Evolutionary conservation across 352 stramenopile genomes (phyloP).

Genomic region (Pythium aphanidermatum): DNA sequence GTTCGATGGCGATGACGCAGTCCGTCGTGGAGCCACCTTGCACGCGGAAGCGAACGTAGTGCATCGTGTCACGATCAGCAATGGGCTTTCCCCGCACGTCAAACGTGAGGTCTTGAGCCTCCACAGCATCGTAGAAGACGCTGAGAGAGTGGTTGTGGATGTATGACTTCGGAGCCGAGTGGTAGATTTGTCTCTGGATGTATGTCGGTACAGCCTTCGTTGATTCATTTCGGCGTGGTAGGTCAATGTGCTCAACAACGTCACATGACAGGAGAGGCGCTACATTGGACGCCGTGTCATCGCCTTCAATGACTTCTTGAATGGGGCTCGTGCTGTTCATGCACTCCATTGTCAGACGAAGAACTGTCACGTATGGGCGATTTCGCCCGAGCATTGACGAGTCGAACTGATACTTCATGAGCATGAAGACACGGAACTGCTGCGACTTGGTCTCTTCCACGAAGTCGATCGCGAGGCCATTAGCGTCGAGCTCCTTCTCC

Average conservation of each 20-base stretch:
- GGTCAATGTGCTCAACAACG: conserved; percentile 47
- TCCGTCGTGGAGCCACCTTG: conserved; percentile 24
- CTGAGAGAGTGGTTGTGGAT: conserved; percentile 33
- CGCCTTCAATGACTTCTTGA: conserved; percentile 4
- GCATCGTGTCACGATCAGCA: conserved; percentile 23
- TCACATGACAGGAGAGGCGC: conserved; percentile 31
- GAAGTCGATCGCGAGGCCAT: conserved; percentile 30
- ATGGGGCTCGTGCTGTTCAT: conserved; percentile 23
- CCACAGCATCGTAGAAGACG: conserved; percentile 44
- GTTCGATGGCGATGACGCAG: conserved; percentile 47
- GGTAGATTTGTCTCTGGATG: conserved; percentile 40
- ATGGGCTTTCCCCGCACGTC: conserved; percentile 14
- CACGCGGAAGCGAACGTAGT: conserved; percentile 54
- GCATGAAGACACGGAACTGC: conserved; percentile 38
- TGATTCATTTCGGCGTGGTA: conserved; percentile 43
- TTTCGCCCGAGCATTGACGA: conserved; percentile 46
- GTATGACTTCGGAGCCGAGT: conserved; percentile 27
- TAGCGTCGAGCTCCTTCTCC: conserved; percentile 29
- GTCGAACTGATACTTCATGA: conserved; percentile 58
- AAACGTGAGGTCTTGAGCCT: conserved; percentile 40
- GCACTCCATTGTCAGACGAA: conserved; percentile 56
- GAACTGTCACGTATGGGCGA: conserved; percentile 46
- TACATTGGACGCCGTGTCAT: not conserved
- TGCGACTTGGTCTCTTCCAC: conserved; percentile 34
- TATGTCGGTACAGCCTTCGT: conserved; percentile 24